Base-by-base conservation (phyloP, 1,284 basidiomycete genomes). In the Irpex sp. region DNA sequence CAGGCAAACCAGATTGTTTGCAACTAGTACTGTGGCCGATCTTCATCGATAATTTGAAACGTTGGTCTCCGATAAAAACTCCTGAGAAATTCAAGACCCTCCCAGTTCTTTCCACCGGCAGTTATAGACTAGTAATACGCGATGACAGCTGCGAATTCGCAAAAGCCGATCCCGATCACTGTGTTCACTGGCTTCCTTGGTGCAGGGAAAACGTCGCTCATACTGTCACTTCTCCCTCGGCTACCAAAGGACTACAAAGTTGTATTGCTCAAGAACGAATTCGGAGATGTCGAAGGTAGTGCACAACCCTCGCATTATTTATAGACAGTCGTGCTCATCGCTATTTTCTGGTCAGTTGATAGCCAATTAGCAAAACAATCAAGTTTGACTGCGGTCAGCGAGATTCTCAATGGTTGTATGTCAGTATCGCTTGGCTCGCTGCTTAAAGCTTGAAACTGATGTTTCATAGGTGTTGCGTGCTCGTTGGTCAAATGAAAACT, bases 371-470 rank as follows among this genome's bases (percentile, higher is more conserved):
- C 93, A 8, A 83, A 87, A 65, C 89, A 95, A 70, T 92, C 90
- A 1, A 90, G 87, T 63, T 80, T 96, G 57, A 78, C 92, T 17
- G 92, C 90, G 1, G 94, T 96, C 60, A 93, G 87, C 68, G 94
- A 96, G 75, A 96, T 97, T 58, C 77, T 95, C 66, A 97, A 96
- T 74, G 94, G 94, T 26, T 97, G 94, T 82, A 86, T 96, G 93
- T 95, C 66, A 73, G 82, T 72, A 11, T 4, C 37, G 6, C 9
- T 21, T 33, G 4, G n/a, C 6, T 1, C 36, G 7, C 31, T 15
- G 5, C 7, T 11, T 46, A 1, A 50, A 7, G n/a, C 35, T 33
- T 15, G 8, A 19, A 55, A n/a, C 76, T 64, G 36, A 51, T 43
- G 21, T 46, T 56, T 49, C 56, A 17, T 61, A 94, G 92, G 84